Evolutionary conservation across 2,329 filamentous ascomycete genomes (phyloP).

Genomic region (Akanthomyces muscarius): DNA sequence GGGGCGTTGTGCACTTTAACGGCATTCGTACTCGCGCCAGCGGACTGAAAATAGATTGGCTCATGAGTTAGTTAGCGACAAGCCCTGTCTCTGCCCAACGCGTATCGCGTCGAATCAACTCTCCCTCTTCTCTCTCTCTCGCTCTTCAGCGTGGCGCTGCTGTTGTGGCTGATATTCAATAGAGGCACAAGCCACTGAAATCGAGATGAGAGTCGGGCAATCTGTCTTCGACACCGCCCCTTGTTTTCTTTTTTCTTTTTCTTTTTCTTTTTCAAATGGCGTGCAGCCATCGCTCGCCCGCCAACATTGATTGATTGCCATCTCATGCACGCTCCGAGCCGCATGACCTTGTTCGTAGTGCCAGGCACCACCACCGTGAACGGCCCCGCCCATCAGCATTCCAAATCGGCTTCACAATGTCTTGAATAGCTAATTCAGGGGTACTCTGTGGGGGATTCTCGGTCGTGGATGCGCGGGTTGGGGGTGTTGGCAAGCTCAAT

Average conservation of each 20-base stretch:
- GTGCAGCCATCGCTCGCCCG: too few species aligned
- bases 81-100: neutral
- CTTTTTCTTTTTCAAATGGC: too few species aligned
- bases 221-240: too few species aligned
- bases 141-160: neutral
- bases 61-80: neutral
- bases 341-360: too few species aligned
- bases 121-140: too few species aligned
- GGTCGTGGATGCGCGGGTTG: neutral
- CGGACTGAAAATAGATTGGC: neutral
- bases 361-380: too few species aligned
- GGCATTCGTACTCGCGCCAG: neutral
- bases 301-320: too few species aligned
- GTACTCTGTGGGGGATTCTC: neutral
- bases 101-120: neutral
- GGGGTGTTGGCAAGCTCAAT: neutral
- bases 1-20: neutral
- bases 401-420: constrained; percentile 7
- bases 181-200: neutral
- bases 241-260: too few species aligned
- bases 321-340: too few species aligned
- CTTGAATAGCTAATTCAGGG: neutral
- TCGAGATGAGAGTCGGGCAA: neutral
- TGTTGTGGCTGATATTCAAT: neutral
- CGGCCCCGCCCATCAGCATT: constrained; percentile 7